Conservation (phyloP, 2,329 filamentous ascomycete species). For the Periconia digitata region DNA sequence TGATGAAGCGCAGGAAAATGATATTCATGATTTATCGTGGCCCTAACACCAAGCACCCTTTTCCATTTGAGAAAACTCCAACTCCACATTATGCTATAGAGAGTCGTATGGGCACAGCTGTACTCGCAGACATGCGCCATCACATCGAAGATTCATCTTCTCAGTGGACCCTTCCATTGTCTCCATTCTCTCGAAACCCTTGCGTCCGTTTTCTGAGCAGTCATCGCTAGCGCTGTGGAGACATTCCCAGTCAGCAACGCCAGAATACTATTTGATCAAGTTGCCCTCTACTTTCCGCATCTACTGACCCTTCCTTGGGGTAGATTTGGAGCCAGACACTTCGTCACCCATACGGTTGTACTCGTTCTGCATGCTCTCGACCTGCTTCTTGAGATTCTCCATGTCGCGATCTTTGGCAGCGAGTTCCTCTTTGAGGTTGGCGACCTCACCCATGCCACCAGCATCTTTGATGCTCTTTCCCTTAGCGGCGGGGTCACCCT, state of each 20-base stretch:
- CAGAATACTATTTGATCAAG: slow-evolving; percentile 1
- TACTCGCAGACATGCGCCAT: neutral
- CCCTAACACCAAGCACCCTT: neutral
- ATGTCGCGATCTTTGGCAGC: slow-evolving; percentile 79
- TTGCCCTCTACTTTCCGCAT: slow-evolving; percentile 22
- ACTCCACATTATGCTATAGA: slow-evolving; percentile 7
- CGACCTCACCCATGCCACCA: slow-evolving; percentile 76
- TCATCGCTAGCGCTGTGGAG: slow-evolving; percentile 10
- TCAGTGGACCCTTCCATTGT: neutral
- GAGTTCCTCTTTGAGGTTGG: slow-evolving; percentile 65
- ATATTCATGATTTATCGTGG: neutral
- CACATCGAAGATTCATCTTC: neutral
- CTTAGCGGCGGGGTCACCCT: slow-evolving; percentile 62
- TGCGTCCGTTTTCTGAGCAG: slow-evolving; percentile 8
- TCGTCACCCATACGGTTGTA: slow-evolving; percentile 86
- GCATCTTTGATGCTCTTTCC: slow-evolving; percentile 67
- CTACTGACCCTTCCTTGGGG: slow-evolving; percentile 60
- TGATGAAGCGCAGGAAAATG: neutral
- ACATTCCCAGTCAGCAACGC: slow-evolving; percentile 15
- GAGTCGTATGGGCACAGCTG: neutral
- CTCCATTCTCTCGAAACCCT: neutral
- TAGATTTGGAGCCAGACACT: slow-evolving; percentile 60
- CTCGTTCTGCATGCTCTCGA: slow-evolving; percentile 77
- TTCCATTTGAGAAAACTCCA: neutral
- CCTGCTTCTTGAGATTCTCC: slow-evolving; percentile 89